Conservation (phyloP, 768 basidiomycete genomes). For the Fomitopsis pulvina region DNA sequence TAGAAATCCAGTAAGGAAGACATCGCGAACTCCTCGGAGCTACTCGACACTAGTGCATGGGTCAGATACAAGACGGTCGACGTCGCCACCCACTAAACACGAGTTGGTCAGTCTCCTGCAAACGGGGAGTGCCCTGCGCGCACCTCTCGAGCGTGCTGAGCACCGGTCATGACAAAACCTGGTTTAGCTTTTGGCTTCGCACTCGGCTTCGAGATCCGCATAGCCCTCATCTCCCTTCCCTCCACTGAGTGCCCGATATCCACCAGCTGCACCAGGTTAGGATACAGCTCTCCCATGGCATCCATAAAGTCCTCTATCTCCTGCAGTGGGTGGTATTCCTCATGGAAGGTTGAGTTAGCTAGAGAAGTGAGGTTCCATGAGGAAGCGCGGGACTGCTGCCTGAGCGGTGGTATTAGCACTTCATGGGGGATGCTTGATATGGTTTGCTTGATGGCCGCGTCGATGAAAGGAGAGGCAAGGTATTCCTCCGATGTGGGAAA, state of each 20-base stretch:
- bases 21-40: constrained; percentile 40
- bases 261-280: constrained; percentile 39
- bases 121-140: constrained; percentile 13
- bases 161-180: constrained; percentile 64
- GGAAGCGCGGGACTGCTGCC: background rate
- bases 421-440: constrained; percentile 10
- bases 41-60: constrained; percentile 56
- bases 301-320: constrained; percentile 48
- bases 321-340: constrained; percentile 47
- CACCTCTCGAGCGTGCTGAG: constrained; percentile 74
- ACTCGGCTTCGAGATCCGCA: constrained; percentile 37
- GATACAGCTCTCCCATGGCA: constrained; percentile 38
- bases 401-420: background rate
- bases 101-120: background rate
- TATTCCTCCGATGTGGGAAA: constrained; percentile 23
- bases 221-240: constrained; percentile 50
- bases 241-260: constrained; percentile 51
- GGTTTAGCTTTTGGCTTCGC: constrained; percentile 12
- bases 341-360: constrained; percentile 31
- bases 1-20: constrained; percentile 44
- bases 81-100: constrained; percentile 74
- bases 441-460: constrained; percentile 17
- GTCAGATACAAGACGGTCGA: constrained; percentile 66
- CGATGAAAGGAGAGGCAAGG: constrained; percentile 7
- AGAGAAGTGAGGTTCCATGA: constrained; percentile 21